A percentile compares a stretch with the other conserved stretches of the same genome.
Evolutionary conservation across 2,329 filamentous ascomycete genomes (phyloP).

Genomic region (Fusarium irregulare): DNA sequence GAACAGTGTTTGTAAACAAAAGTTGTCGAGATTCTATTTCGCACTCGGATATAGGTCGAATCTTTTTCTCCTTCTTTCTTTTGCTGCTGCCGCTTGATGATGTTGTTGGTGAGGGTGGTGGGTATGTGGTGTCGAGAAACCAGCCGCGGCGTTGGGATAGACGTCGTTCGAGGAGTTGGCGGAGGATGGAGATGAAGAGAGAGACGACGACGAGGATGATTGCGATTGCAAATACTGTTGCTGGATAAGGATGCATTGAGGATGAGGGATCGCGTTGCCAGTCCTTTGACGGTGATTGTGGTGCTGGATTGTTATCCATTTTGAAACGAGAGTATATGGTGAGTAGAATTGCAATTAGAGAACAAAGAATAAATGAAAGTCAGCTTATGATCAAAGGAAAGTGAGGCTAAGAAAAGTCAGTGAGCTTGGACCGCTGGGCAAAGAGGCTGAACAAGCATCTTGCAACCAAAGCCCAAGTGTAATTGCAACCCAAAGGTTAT

Average conservation of each 20-base stretch:
- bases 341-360: neutral
- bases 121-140: conserved; percentile 27
- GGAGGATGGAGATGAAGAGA: conserved; percentile 36
- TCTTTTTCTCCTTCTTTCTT: neutral
- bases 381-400: neutral
- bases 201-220: conserved; percentile 33
- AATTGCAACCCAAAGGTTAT: neutral
- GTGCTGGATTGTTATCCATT: conserved; percentile 9
- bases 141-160: conserved; percentile 26
- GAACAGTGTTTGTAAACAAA: conserved; percentile 22
- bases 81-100: conserved; percentile 11
- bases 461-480: neutral
- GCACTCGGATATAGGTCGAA: conserved; percentile 24
- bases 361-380: neutral
- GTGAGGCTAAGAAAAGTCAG: conserved; percentile 4
- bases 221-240: conserved; percentile 38
- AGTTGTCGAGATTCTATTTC: conserved; percentile 37
- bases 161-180: conserved; percentile 31
- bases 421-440: conserved; percentile 13
- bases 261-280: conserved; percentile 3
- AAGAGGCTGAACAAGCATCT: conserved; percentile 18
- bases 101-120: conserved; percentile 14
- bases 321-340: neutral
- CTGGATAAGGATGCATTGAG: conserved; percentile 29
- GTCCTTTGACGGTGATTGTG: neutral